phyloP scores from a whole-genome alignment of 2,329 filamentous ascomycete genomes.

The Cercospora janseana region DNA sequence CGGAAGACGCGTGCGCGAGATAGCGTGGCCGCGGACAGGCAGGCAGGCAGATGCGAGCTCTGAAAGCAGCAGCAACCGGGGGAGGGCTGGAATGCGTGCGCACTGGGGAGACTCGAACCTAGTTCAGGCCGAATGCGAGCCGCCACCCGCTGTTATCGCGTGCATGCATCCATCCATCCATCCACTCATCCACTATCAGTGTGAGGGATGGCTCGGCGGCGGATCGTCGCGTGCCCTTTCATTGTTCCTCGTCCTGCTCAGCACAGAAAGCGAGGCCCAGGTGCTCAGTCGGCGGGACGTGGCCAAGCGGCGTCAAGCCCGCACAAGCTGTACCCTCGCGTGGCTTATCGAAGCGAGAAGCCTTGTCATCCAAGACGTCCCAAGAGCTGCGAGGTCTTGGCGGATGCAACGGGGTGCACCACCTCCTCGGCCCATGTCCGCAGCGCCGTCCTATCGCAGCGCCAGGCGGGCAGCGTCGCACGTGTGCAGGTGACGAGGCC shows the following conservation, averaged over 20 bases:
- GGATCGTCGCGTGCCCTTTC: too few species aligned
- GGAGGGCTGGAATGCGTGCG: too few species aligned
- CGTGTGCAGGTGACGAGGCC: background rate
- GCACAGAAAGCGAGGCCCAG: background rate
- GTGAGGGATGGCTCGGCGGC: too few species aligned
- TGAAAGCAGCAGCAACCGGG: too few species aligned
- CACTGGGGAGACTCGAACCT: too few species aligned
- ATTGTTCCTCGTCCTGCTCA: background rate
- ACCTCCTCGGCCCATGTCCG: background rate
- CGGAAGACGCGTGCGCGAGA: too few species aligned
- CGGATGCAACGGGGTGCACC: background rate
- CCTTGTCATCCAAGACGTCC: background rate
- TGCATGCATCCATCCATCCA: too few species aligned
- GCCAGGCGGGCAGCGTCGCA: background rate
- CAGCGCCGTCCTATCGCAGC: background rate
- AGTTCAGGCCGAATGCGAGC: too few species aligned
- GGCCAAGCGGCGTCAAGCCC: conserved; percentile 4
- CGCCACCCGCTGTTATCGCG: too few species aligned
- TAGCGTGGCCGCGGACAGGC: too few species aligned
- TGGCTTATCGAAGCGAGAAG: conserved; percentile 4
- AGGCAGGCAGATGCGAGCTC: too few species aligned
- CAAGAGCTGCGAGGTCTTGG: background rate
- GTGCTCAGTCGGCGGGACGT: background rate
- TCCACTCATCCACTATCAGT: too few species aligned
- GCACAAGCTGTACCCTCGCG: background rate